phyloP scores from a whole-genome alignment of 164 flowering plant genomes.

The Tetrastigma voinierianum region DNA sequence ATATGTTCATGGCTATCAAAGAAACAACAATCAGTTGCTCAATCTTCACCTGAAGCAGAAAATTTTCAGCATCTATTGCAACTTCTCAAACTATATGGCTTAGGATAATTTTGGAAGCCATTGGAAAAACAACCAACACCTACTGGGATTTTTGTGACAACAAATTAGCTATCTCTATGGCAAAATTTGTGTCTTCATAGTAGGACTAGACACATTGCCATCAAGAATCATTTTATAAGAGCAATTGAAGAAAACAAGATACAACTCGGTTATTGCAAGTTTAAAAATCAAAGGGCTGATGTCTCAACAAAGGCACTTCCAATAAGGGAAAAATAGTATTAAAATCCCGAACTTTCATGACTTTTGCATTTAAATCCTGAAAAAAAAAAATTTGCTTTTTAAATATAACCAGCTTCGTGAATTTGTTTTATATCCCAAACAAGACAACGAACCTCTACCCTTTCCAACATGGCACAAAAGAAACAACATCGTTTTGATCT shows the following conservation, averaged over 20 bases:
- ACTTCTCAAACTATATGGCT: constrained; percentile 20
- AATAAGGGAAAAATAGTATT: too few species aligned
- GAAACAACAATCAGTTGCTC: constrained; percentile 14
- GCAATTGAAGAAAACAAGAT: background rate
- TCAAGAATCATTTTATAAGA: constrained; percentile 12
- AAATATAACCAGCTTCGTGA: too few species aligned
- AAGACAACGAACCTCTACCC: too few species aligned
- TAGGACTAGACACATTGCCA: constrained; percentile 12
- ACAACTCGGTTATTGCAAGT: background rate
- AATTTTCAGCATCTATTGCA: background rate
- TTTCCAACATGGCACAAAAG: too few species aligned
- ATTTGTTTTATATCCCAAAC: too few species aligned
- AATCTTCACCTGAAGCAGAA: constrained; percentile 13
- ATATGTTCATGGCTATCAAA: constrained; percentile 14
- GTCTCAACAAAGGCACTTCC: constrained; percentile 13
- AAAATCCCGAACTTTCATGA: too few species aligned
- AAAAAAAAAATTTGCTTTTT: too few species aligned
- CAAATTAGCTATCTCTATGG: constrained; percentile 9
- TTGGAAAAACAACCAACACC: background rate
- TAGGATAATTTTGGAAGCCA: constrained; percentile 2
- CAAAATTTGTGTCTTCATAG: constrained; percentile 11
- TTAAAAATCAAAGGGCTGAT: constrained; percentile 18
- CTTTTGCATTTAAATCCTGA: too few species aligned
- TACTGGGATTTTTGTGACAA: constrained; percentile 14
- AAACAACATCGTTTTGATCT: too few species aligned